These are phyloP conservation scores for Boletus subcaerulescens DNA, from an alignment of 768 basidiomycete genomes.

Conservation along the genomic window DNA sequence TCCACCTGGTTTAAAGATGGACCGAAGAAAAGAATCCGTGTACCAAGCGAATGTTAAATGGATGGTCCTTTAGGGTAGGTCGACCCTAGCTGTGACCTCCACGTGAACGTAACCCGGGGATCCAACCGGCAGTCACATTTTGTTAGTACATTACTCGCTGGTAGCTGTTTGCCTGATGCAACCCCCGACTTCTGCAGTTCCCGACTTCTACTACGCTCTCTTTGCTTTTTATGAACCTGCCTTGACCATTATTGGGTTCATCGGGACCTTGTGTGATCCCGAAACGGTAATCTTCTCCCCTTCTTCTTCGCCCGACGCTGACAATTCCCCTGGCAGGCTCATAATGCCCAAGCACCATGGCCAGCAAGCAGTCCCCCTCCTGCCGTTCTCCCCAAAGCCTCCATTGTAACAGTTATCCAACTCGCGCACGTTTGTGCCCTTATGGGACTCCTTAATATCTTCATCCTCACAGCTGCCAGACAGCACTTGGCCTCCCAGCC, in stretches of 20 bases:
- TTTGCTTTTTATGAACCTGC: slow-evolving; percentile 76
- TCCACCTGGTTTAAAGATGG: slow-evolving; percentile 67
- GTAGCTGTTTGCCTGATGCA: slow-evolving; percentile 32
- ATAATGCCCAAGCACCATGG: slow-evolving; percentile 79
- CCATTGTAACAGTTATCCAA: slow-evolving; percentile 68
- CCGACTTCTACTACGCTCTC: slow-evolving; percentile 67
- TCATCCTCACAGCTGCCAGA: slow-evolving; percentile 59
- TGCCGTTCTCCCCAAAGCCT: slow-evolving; percentile 51
- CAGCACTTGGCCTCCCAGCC: slow-evolving; percentile 56
- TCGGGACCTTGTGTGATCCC: slow-evolving; percentile 66
- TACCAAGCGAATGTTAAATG: too few species aligned
- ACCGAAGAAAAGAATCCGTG: slow-evolving; percentile 32
- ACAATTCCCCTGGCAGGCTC: slow-evolving; percentile 47
- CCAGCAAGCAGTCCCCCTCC: slow-evolving; percentile 46
- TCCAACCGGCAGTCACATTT: too few species aligned
- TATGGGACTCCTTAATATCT: slow-evolving; percentile 66
- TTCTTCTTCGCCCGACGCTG: neutral
- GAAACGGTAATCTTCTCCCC: slow-evolving; percentile 44
- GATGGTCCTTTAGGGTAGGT: slow-evolving; percentile 29
- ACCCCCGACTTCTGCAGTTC: slow-evolving; percentile 56
- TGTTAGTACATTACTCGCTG: neutral
- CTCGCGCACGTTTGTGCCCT: slow-evolving; percentile 78
- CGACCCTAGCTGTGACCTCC: neutral
- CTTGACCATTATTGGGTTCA: slow-evolving; percentile 58
- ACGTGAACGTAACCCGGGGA: too few species aligned